Base-by-base conservation (phyloP, 352 stramenopile species). In the Phytophthora uliginosa region DNA sequence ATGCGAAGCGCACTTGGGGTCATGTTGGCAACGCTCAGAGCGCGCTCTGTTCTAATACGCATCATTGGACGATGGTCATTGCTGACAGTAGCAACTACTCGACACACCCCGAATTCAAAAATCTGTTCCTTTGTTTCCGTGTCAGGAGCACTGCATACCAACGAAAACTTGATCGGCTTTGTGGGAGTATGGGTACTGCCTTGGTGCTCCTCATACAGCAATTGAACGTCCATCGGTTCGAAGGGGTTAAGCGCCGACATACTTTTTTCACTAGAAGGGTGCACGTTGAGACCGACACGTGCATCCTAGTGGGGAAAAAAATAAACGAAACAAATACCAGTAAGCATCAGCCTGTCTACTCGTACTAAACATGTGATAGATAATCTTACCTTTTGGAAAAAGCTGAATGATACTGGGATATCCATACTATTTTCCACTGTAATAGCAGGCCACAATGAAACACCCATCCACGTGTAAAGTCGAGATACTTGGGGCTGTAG, bases 381-480 rank as follows among this genome's bases (percentile, higher is more conserved):
- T 24, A 18, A 51, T 7, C 31, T 54, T 79, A 89, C 83, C 70
- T 82, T 81, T 42, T 88, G 83, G 34, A 57, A 62, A 9, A 90
- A 82, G 15, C 7, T 58, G 24, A 90, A 62, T 10, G 8, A n/a
- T 53, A 86, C 31, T 6, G 54, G 47, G 22, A 76, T 54, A 55
- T 85, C 73, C 42, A 69, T 78, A 0, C 12, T 76, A 71, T 91
- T 89, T 22, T 83, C 66, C 20, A 86, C 59, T 22, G 52, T 69
- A 9, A 91, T 61, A 33, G 78, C 82, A 47, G 83, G 81, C 65
- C 76, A 86, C 13, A 91, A 66, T 20, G 73, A 79, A 38, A 84
- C 45, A 50, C 88, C 83, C 66, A 89, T 76, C 83, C 83, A 91
- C 28, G 79, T 73, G 59, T 87, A 91, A 3, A 81, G 67, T 59